A percentile compares a stretch with the other conserved stretches of the same genome.
Conservation (phyloP, 768 basidiomycete species). For the Boletus sensibilis region DNA sequence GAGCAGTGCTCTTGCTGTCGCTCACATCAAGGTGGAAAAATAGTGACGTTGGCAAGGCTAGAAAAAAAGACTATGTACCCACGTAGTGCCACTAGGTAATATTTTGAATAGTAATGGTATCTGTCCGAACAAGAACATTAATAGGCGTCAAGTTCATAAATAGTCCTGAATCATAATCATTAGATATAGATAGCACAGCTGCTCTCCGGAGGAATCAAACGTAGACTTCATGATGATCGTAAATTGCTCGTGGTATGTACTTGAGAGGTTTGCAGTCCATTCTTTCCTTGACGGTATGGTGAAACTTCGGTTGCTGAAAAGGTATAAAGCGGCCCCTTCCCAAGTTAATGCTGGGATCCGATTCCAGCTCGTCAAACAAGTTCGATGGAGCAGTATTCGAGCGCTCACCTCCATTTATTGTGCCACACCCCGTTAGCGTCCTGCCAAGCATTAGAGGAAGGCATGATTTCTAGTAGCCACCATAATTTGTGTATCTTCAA, state of each 20-base stretch:
- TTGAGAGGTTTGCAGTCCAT: constrained; percentile 46
- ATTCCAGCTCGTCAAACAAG: constrained; percentile 1
- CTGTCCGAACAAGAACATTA: background rate
- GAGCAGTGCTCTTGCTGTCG: background rate
- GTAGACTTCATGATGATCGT: constrained; percentile 46
- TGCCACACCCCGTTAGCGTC: constrained; percentile 56
- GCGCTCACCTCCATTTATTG: constrained; percentile 50
- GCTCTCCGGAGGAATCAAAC: constrained; percentile 23
- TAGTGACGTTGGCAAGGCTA: background rate
- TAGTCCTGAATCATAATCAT: background rate
- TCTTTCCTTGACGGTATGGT: constrained; percentile 60
- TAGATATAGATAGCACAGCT: background rate
- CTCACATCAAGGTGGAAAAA: background rate
- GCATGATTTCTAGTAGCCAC: constrained; percentile 75
- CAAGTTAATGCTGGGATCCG: constrained; percentile 38
- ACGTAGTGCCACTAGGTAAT: background rate
- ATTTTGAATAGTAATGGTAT: background rate
- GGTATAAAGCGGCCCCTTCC: constrained; percentile 56
- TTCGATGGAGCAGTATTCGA: background rate
- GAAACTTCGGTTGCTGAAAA: constrained; percentile 52
- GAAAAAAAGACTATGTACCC: background rate
- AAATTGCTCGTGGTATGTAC: constrained; percentile 60
- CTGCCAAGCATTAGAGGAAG: constrained; percentile 54
- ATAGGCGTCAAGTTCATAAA: background rate
- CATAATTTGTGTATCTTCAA: constrained; percentile 47